Conservation (phyloP, 768 basidiomycete species). For the Daedaleopsis nitida region DNA sequence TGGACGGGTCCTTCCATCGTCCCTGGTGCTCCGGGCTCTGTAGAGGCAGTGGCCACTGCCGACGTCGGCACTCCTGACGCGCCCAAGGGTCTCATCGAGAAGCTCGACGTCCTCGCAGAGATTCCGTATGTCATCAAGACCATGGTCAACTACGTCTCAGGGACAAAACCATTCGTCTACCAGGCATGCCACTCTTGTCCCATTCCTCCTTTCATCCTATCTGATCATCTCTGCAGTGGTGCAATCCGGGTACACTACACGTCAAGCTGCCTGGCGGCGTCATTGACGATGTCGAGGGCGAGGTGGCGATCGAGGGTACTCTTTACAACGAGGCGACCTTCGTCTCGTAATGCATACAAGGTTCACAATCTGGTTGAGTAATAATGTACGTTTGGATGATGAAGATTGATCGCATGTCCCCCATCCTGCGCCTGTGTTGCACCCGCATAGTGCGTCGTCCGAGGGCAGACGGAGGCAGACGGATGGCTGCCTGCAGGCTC, state of each 20-base stretch:
- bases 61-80: conserved; percentile 58
- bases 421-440: too few species aligned
- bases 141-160: conserved; percentile 90
- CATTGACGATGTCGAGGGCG: conserved; percentile 42
- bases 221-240: conserved; percentile 43
- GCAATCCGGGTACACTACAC: conserved; percentile 53
- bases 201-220: neutral
- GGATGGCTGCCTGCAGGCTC: too few species aligned
- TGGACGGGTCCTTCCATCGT: conserved; percentile 78
- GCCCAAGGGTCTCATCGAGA: conserved; percentile 83
- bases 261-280: conserved; percentile 46
- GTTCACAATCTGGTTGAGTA: neutral
- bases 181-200: conserved; percentile 56
- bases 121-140: conserved; percentile 92
- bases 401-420: neutral
- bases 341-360: conserved; percentile 53
- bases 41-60: conserved; percentile 57
- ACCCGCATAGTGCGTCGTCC: too few species aligned
- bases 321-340: conserved; percentile 92
- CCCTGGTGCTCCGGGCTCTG: conserved; percentile 48
- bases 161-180: conserved; percentile 93
- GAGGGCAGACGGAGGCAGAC: too few species aligned
- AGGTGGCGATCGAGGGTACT: conserved; percentile 58
- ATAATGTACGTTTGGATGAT: neutral
- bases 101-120: conserved; percentile 94